phyloP scores from a whole-genome alignment of 1,139 yeast species.

The Yarrowia galli region DNA sequence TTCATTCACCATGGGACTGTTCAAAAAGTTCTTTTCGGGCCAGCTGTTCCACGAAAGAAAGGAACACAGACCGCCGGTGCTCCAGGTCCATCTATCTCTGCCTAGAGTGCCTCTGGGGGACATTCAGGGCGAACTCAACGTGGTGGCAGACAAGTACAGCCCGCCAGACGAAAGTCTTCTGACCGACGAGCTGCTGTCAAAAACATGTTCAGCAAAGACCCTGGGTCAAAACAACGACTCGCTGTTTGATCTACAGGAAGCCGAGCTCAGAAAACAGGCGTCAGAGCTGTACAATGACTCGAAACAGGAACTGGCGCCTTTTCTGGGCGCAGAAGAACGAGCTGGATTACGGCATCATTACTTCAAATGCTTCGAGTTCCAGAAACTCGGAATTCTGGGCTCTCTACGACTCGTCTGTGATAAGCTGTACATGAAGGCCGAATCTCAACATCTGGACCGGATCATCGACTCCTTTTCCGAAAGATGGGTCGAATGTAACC shows the following conservation, averaged over 20 bases:
- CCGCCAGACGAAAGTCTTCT: conserved; percentile 2
- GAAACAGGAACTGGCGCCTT: conserved; percentile 45
- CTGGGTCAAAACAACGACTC: conserved; percentile 23
- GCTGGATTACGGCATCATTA: conserved; percentile 45
- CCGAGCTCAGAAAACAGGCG: conserved; percentile 23
- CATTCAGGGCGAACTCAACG: conserved; percentile 31
- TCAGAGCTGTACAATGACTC: conserved; percentile 24
- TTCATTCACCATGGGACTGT: conserved; percentile 6
- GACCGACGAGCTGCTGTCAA: background rate
- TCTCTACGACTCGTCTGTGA: conserved; percentile 70
- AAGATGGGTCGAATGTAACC: conserved; percentile 68
- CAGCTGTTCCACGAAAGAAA: conserved; percentile 24
- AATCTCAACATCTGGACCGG: conserved; percentile 82
- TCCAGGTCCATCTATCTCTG: conserved; percentile 21
- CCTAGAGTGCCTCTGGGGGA: conserved; percentile 25
- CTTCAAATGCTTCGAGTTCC: conserved; percentile 50
- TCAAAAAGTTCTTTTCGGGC: conserved; percentile 34
- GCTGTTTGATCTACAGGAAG: conserved; percentile 20
- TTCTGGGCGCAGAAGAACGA: conserved; percentile 48
- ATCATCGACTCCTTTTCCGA: conserved; percentile 73
- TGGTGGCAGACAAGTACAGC: conserved; percentile 27
- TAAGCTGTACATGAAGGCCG: conserved; percentile 76
- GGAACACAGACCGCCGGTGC: conserved; percentile 14
- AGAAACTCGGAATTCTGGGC: conserved; percentile 50
- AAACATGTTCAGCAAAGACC: background rate